phyloP scores from a whole-genome alignment of 2,329 filamentous ascomycete genomes.

The Dichotomopilus funicola region DNA sequence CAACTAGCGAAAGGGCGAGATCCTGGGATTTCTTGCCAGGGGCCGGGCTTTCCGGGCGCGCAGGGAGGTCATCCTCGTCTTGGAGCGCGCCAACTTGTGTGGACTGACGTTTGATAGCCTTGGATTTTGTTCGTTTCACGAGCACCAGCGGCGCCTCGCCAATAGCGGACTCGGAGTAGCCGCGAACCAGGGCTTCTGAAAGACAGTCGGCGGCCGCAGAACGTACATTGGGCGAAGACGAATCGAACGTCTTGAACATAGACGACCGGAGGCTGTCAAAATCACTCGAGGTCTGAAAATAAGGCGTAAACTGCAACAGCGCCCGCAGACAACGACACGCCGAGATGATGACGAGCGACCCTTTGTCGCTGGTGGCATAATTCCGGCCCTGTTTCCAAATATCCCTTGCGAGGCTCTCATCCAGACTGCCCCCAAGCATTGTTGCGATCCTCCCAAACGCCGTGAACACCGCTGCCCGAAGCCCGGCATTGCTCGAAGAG shows the following conservation, averaged over 20 bases:
- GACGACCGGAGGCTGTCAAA: slow-evolving; percentile 81
- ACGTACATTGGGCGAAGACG: slow-evolving; percentile 64
- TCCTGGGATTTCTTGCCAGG: slow-evolving; percentile 64
- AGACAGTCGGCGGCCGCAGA: slow-evolving; percentile 83
- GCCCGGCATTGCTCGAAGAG: slow-evolving; percentile 70
- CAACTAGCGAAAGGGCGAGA: slow-evolving; percentile 66
- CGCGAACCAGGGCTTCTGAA: slow-evolving; percentile 74
- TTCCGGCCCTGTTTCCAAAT: slow-evolving; percentile 87
- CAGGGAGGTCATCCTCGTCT: slow-evolving; percentile 65
- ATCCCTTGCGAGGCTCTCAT: slow-evolving; percentile 80
- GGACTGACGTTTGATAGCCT: slow-evolving; percentile 48
- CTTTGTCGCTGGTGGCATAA: slow-evolving; percentile 72
- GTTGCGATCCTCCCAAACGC: slow-evolving; percentile 68
- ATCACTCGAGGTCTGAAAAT: slow-evolving; percentile 82
- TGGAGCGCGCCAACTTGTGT: slow-evolving; percentile 50
- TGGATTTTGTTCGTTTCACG: slow-evolving; percentile 63
- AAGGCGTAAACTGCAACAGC: slow-evolving; percentile 64
- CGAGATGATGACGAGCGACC: slow-evolving; percentile 68
- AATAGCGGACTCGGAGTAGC: slow-evolving; percentile 56
- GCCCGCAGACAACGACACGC: slow-evolving; percentile 74
- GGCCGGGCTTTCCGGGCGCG: slow-evolving; percentile 66
- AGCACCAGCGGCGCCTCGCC: slow-evolving; percentile 48
- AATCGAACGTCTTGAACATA: slow-evolving; percentile 83
- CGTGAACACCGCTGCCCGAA: slow-evolving; percentile 71
- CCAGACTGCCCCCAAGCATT: slow-evolving; percentile 70